Percentiles rank a stretch among this genome's conserved stretches.
phyloP scores from a whole-genome alignment of 352 stramenopile genomes.

The Globisporangium viniferum region DNA sequence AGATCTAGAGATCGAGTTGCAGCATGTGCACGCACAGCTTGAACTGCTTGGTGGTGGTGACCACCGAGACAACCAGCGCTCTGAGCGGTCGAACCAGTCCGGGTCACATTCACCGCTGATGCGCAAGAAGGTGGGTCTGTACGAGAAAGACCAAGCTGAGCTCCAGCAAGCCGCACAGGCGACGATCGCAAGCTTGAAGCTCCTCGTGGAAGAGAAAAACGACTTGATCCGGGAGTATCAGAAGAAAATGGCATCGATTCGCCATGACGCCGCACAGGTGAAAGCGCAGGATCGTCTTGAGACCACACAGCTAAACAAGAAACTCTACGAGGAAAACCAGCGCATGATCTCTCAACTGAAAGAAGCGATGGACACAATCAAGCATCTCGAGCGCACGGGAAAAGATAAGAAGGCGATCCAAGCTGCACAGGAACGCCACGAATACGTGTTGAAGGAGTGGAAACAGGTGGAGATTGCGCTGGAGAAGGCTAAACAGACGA shows the following conservation, averaged over 20 bases:
- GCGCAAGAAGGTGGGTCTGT: constrained; percentile 63
- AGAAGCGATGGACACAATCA: constrained; percentile 66
- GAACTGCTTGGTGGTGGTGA: constrained; percentile 11
- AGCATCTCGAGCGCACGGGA: constrained; percentile 52
- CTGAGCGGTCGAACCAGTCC: constrained; percentile 13
- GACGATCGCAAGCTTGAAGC: constrained; percentile 81
- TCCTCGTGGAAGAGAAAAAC: constrained; percentile 79
- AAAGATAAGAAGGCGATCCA: constrained; percentile 57
- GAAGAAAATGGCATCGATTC: constrained; percentile 44
- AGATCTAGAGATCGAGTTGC: constrained; percentile 57
- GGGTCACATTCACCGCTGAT: constrained; percentile 37
- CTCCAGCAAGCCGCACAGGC: constrained; percentile 73
- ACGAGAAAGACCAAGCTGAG: constrained; percentile 72
- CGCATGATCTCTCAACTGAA: constrained; percentile 67
- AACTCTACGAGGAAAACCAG: constrained; percentile 80
- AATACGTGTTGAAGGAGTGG: constrained; percentile 69
- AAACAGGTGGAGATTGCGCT: constrained; percentile 66
- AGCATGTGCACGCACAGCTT: constrained; percentile 40
- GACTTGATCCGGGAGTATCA: constrained; percentile 57
- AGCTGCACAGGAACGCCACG: constrained; percentile 59
- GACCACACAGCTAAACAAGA: constrained; percentile 52
- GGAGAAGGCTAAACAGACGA: constrained; percentile 36
- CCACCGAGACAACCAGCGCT: constrained; percentile 18
- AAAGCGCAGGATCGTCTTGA: constrained; percentile 58
- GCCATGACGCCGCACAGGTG: constrained; percentile 40